Evolutionary conservation across 257 asterid genomes (phyloP).

Genomic region (Solanum habrochaites): DNA sequence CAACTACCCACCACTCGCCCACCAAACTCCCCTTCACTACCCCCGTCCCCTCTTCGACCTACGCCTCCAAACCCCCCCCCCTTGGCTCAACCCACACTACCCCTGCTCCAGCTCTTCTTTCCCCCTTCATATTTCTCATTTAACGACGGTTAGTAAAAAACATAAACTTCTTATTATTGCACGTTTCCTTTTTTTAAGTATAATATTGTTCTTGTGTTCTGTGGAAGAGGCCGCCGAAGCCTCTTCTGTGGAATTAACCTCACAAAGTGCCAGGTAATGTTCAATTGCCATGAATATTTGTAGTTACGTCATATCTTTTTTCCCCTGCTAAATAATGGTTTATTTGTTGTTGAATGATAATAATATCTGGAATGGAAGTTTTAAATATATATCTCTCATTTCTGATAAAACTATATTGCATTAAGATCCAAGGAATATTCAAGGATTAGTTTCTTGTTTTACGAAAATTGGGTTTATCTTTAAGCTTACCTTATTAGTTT

Average conservation of each 20-base stretch:
- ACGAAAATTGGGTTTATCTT: not conserved
- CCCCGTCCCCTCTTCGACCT: too few species aligned
- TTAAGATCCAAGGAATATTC: not conserved
- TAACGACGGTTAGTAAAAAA: too few species aligned
- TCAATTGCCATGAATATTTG: not conserved
- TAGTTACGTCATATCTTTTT: not conserved
- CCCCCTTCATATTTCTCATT: too few species aligned
- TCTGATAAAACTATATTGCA: not conserved
- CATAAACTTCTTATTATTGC: not conserved
- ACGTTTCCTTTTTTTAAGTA: not conserved
- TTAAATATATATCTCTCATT: not conserved
- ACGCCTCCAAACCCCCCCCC: too few species aligned
- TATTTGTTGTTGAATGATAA: not conserved
- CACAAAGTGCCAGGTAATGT: slow-evolving; percentile 93
- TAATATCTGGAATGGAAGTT: not conserved
- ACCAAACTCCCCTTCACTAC: too few species aligned
- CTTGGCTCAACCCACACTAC: too few species aligned
- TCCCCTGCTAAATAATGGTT: not conserved
- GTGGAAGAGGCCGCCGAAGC: slow-evolving; percentile 83
- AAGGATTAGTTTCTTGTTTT: not conserved
- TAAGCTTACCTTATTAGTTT: not conserved
- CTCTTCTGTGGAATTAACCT: slow-evolving; percentile 91
- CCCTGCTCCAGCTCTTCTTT: too few species aligned
- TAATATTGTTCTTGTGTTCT: not conserved
- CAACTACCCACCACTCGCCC: too few species aligned